These are phyloP conservation scores for Talaromyces sp. DNA, from an alignment of 2,329 filamentous ascomycete genomes.

Conservation along the genomic window DNA sequence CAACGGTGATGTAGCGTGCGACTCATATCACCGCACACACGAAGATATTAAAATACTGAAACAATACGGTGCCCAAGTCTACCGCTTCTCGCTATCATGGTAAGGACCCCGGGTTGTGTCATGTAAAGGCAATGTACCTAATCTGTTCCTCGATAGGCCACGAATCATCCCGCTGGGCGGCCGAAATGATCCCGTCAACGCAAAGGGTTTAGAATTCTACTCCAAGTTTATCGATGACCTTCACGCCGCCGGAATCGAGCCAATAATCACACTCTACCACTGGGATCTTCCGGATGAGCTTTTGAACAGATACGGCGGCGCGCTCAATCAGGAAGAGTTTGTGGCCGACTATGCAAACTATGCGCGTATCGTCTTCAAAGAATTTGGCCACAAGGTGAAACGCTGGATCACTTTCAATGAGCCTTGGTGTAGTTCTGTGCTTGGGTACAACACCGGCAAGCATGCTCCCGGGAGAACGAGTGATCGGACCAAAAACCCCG, in stretches of 20 bases:
- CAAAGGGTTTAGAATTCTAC: constrained; percentile 72
- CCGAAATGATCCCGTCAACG: constrained; percentile 74
- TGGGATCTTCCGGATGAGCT: constrained; percentile 81
- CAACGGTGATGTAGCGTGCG: constrained; percentile 72
- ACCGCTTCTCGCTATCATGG: constrained; percentile 82
- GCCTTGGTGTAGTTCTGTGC: constrained; percentile 76
- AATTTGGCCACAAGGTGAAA: constrained; percentile 68
- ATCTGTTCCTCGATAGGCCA: constrained; percentile 35
- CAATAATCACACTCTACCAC: constrained; percentile 79
- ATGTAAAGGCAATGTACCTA: background rate
- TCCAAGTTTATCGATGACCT: constrained; percentile 73
- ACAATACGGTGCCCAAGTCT: constrained; percentile 64
- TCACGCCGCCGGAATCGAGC: constrained; percentile 67
- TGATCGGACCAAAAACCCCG: constrained; percentile 63
- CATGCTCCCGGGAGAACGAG: constrained; percentile 81
- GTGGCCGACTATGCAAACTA: constrained; percentile 75
- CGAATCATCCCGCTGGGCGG: constrained; percentile 82
- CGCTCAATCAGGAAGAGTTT: constrained; percentile 77
- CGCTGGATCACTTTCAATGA: constrained; percentile 91
- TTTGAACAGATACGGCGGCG: constrained; percentile 73
- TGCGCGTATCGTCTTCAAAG: constrained; percentile 68
- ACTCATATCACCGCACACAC: constrained; percentile 74
- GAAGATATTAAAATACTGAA: constrained; percentile 76
- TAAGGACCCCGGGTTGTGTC: constrained; percentile 10
- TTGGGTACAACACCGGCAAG: constrained; percentile 71